Conservation (phyloP, 257 asterid species). For the Solanum rostratum region DNA sequence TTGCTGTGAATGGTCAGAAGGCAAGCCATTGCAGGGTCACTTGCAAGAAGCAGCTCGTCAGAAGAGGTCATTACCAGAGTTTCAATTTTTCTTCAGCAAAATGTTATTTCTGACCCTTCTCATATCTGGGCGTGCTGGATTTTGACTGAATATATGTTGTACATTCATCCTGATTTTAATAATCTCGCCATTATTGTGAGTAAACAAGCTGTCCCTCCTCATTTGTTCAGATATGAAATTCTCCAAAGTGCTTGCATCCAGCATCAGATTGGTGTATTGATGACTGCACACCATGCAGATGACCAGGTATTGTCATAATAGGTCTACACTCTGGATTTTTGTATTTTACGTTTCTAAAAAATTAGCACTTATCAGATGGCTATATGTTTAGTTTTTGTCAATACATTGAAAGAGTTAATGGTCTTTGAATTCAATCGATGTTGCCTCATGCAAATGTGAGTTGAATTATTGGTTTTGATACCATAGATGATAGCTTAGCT, state of each 20-base stretch:
- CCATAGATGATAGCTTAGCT: not conserved
- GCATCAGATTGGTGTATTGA: constrained; percentile 41
- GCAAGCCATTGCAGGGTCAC: constrained; percentile 71
- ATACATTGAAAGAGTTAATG: not conserved
- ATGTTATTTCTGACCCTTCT: not conserved
- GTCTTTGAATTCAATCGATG: not conserved
- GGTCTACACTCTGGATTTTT: not conserved
- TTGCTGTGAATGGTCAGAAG: constrained; percentile 69
- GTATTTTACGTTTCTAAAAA: not conserved
- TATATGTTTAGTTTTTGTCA: not conserved
- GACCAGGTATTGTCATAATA: constrained; percentile 58
- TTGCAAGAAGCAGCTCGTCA: constrained; percentile 89
- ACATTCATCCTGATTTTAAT: not conserved
- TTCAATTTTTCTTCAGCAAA: not conserved
- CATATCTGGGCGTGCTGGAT: not conserved
- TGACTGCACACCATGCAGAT: constrained; percentile 94
- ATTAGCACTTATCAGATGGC: not conserved
- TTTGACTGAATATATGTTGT: not conserved
- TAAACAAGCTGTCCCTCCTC: not conserved
- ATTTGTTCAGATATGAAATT: constrained; percentile 48
- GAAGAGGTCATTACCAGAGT: constrained; percentile 42
- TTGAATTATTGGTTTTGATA: not conserved
- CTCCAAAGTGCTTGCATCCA: constrained; percentile 47
- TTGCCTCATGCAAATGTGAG: not conserved
- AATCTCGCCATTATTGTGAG: not conserved